Base-by-base conservation (phyloP, 371 early-diverging fungal genomes). In the Mycotypha africana region DNA sequence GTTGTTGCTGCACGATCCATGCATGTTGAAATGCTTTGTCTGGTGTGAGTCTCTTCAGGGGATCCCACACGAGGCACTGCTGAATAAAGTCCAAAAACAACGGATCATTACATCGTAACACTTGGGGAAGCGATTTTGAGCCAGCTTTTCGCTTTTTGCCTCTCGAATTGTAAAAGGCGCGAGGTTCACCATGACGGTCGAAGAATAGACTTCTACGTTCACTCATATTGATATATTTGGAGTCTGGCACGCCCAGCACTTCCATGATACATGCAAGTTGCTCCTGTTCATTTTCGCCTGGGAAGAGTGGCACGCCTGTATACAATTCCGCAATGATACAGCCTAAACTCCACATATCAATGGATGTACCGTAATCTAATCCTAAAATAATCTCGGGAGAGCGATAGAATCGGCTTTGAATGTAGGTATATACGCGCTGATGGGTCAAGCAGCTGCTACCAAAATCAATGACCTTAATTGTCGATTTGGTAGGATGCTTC, bases 321-420 rank as follows among this genome's bases (percentile, higher is more conserved):
- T 87, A 81, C 21, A 99, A 78, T 61, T 99, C 99, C 8, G 89
- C 94, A 7, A 98, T 78, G 35, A 99, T 98, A 64, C 99, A 99
- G 3, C 99, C 99, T 30, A 99, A 68, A 47, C 90, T 89, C 99
- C 99, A 99, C 85, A 99, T 95, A 70, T 99, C 99, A 52, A 99
- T 94, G 4, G 92, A 82, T 58, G 80, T 90, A 47, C 79, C 84
- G 62, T 99, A 99, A 4, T 79, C 70, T 59, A 86, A 70, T 2
- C 74, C 72, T 49, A 49, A 9, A 33, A 46, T 56, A 22, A 99
- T 95, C 62, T 98, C 98, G 9, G 98, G 98, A 10, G 93, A 90
- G 17, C 99, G 84, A 61, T 98, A 99, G 73, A 96, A 99, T 39
- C 99, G 85, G 53, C 86, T 85, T 70, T 98, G 99, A 48, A 98